phyloP scores from a whole-genome alignment of 305 asterid genomes.

The Rubia occidens region DNA sequence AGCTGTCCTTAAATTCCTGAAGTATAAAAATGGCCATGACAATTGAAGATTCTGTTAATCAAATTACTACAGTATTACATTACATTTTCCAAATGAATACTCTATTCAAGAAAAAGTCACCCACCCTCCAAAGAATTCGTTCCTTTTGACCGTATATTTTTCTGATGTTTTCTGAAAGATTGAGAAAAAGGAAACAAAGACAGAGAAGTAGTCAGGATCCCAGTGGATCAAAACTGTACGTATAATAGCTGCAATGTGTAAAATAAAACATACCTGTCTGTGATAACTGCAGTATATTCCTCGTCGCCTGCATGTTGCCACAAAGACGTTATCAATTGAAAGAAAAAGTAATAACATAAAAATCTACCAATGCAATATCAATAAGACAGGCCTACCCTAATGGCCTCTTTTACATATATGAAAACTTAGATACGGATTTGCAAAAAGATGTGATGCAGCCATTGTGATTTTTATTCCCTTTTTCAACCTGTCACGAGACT shows the following conservation, averaged over 20 bases:
- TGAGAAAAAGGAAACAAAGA: slow-evolving; percentile 3
- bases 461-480: neutral
- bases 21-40: slow-evolving; percentile 15
- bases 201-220: slow-evolving; percentile 5
- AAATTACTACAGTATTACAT: neutral
- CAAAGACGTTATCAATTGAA: slow-evolving; percentile 4
- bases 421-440: no score
- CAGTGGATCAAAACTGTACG: slow-evolving; percentile 3
- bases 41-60: neutral
- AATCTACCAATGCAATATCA: neutral
- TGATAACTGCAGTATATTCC: slow-evolving; percentile 65
- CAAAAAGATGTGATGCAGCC: neutral
- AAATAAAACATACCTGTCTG: slow-evolving; percentile 37
- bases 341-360: neutral
- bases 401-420: neutral
- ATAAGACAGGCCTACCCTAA: neutral
- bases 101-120: slow-evolving; percentile 19
- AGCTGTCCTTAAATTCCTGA: slow-evolving; percentile 71
- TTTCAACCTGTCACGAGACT: neutral
- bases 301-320: slow-evolving; percentile 38
- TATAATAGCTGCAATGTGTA: neutral
- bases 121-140: slow-evolving; percentile 84
- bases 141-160: slow-evolving; percentile 55
- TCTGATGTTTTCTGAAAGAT: slow-evolving; percentile 44
- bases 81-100: neutral